Evolutionary conservation across 2,329 filamentous ascomycete species (phyloP), one percentile per base, ranked within the genome.

Genomic region (Colletotrichum higginsianum): DNA sequence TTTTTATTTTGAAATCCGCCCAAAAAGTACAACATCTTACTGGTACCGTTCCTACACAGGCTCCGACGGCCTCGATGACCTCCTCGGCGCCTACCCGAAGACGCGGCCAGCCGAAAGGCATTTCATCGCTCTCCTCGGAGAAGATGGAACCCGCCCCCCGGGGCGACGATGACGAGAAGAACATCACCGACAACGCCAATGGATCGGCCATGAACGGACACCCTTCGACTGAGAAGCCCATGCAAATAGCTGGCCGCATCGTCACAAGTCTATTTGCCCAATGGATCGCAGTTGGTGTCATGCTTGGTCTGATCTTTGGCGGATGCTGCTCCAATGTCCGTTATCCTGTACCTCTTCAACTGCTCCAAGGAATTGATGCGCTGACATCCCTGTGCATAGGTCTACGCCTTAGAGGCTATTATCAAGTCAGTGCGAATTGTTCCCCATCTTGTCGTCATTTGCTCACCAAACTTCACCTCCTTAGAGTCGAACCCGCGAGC

Each of bases 321-420:
- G 96, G 96, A 40, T 98, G 95, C 80, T 98, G 95, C 84, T 94
- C 94, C 46, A 98, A 98, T 87, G 95, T 71, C 30, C 35, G 44
- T 95, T 85, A 82, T 90, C 35, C 6, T 42, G 15, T 44, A 42
- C 47, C 15, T n/a, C 15, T 26, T 23, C 55, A 5, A 21, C 47
- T 55, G 13, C n/a, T 23, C 16, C 30, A 60, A 26, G 23, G 13
- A 13, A 6, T 21, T 23, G 21, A 46, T 21, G 11, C 44, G 55
- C 66, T 71, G 57, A 64, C 61, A 46, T 50, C 47, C 23, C 71
- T 40, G 42, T 11, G 76, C 79, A 77, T 80, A 97, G 92, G 94
- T 98, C n/a, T 98, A 97, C 83, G 94, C 96, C 50, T 87, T 99
- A 67, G 96, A 99, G 83, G 93, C 94, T 57, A 97, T 98, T 77